Percentiles rank a stretch among this genome's conserved stretches.
Evolutionary conservation across 805 yeast species (phyloP).

Genomic region (Kuraishia hungarica): DNA sequence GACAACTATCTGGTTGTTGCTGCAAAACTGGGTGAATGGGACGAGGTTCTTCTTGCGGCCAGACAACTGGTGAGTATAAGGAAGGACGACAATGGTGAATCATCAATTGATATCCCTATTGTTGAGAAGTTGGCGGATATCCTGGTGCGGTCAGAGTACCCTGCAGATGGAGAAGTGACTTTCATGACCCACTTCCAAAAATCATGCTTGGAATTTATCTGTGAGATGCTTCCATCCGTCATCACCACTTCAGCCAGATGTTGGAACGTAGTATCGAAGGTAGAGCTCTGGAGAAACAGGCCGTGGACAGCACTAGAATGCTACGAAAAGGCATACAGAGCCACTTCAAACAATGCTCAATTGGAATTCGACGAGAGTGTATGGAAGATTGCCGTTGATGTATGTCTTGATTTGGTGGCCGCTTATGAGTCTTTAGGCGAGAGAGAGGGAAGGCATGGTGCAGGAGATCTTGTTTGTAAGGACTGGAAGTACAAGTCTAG

Average conservation of each 20-base stretch:
- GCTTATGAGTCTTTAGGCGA: conserved; percentile 89
- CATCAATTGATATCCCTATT: conserved; percentile 64
- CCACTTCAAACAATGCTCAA: conserved; percentile 56
- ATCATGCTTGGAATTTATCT: conserved; percentile 63
- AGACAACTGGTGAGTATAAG: conserved; percentile 50
- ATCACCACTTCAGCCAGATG: conserved; percentile 59
- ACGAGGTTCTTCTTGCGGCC: conserved; percentile 74
- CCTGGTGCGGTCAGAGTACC: conserved; percentile 44
- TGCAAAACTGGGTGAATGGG: conserved; percentile 78
- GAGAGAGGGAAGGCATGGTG: conserved; percentile 66
- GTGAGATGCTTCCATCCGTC: conserved; percentile 57
- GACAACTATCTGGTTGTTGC: conserved; percentile 83
- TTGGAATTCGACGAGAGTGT: conserved; percentile 48
- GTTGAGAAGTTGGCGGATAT: conserved; percentile 66
- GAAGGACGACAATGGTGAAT: conserved; percentile 42
- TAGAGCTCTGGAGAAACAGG: conserved; percentile 75
- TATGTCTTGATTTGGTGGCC: conserved; percentile 70
- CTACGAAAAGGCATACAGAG: conserved; percentile 80
- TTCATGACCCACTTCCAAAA: conserved; percentile 55
- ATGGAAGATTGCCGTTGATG: conserved; percentile 76
- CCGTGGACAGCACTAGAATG: conserved; percentile 88
- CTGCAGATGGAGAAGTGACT: conserved; percentile 19
- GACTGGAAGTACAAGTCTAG: conserved; percentile 88
- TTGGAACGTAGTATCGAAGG: conserved; percentile 81
- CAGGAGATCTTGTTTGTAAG: conserved; percentile 78